Base-by-base conservation (phyloP, 352 stramenopile genomes). In the Globisporangium iwayamae region DNA sequence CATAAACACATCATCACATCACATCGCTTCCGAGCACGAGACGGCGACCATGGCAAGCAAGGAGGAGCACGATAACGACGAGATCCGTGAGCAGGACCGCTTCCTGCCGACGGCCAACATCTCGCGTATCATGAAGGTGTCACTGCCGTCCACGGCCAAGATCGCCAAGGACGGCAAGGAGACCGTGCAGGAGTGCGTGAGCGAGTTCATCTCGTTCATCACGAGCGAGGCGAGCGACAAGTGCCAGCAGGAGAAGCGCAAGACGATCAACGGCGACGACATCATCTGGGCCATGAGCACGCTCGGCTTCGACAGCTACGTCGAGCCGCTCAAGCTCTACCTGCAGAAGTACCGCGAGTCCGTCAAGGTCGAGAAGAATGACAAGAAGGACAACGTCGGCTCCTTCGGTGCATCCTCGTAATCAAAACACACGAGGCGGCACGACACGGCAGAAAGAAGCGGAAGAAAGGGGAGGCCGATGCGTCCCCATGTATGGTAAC, bases 171-270 rank as follows among this genome's bases (percentile, higher is more conserved):
- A 99, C 76, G 98, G 96, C 67, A 99, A 99, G 77, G 97, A 99
- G 76, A 99, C 96, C 10, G 96, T 99, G 57, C 97, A 99, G 83
- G 97, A 99, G 83, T 99, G 97, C 71, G 97, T 99, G 62, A 99
- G 93, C 52, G 98, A 99, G 83, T 99, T 99, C 79, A 99, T 99
- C 73, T 99, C 94, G 73, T 99, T 99, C 83, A 99, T 99, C 72
- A 99, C 97, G 60, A 98, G 83, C 71, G 89, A 98, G 69, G 98
- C 98, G 32, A 98, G 90, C 67, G 97, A 99, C 78, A 99, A 99
- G 72, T 99, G 97, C 78, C 93, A 99, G 73, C 96, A 99, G 71
- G 97, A 99, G 79, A 99, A 99, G 79, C 83, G 98, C 60, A 99
- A 99, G 87, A 99, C 97, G 28, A 99, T 99, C 75, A 99, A 99